Evolutionary conservation across 352 stramenopile genomes (phyloP).

Genomic region (Pythium utonaiense): DNA sequence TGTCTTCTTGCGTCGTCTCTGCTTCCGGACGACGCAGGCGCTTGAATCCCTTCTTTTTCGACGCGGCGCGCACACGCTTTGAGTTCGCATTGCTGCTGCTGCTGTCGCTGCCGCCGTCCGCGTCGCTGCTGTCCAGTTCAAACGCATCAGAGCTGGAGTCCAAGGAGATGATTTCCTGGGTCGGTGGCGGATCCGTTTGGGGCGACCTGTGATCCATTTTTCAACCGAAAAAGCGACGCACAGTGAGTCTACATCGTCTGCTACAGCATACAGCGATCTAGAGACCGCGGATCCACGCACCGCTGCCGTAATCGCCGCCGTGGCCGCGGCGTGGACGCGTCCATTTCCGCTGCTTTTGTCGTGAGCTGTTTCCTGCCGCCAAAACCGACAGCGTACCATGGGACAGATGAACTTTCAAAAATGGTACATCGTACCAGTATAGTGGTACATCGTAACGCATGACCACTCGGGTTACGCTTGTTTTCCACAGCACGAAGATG

Average conservation of each 20-base stretch:
- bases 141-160: constrained; percentile 22
- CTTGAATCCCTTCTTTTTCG: constrained; percentile 13
- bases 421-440: constrained; percentile 20
- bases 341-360: constrained; percentile 4
- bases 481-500: too few species aligned
- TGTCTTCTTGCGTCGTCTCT: not conserved
- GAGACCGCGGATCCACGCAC: constrained; percentile 1
- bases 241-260: not conserved
- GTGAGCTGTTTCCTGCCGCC: not conserved
- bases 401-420: constrained; percentile 23
- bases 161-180: constrained; percentile 14
- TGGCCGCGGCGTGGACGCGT: constrained; percentile 1
- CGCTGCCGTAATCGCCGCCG: constrained; percentile 22
- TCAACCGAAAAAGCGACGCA: not conserved
- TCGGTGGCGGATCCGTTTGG: not conserved
- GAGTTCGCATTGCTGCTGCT: not conserved
- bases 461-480: too few species aligned
- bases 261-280: not conserved
- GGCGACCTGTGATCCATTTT: constrained; percentile 8
- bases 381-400: not conserved
- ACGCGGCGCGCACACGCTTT: not conserved
- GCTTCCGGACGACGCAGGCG: constrained; percentile 8
- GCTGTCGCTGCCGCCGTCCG: constrained; percentile 6
- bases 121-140: constrained; percentile 3
- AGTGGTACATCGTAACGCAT: constrained; percentile 8